Evolutionary conservation across 2,329 filamentous ascomycete genomes (phyloP), one percentile per base, ranked within the genome.

Genomic region (Arthroderma sp.): DNA sequence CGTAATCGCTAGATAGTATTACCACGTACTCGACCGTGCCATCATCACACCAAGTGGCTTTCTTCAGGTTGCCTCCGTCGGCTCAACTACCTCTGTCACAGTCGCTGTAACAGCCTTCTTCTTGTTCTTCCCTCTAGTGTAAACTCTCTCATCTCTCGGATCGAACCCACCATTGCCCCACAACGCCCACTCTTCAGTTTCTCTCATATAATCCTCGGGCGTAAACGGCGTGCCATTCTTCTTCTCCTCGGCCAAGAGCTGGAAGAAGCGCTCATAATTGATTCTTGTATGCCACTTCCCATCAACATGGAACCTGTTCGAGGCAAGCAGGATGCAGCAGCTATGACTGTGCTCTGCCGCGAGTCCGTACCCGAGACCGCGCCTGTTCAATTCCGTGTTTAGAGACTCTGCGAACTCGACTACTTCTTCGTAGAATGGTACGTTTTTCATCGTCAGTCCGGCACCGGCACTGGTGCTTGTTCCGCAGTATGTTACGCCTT

Each of bases 91-190:
- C 11, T 9, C 32, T 34, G 32, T 11, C 11, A 11, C 32, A 9
- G 32, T 11, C 9, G 32, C 32, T 9, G 32, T 11, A 34, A 27
- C 37, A 8, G 37, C 37, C 22, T 38, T 44, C 28, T 43, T 48
- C 49, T 61, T 61, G 40, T 59, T 58, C 38, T 80, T 79, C 1
- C 88, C 87, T 66, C 94, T 95, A 53, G 82, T 76, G 62, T 89
- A 84, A 6, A 95, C 87, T 50, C 89, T 75, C 61, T 83, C 77
- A 64, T 96, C 91, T 40, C 84, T 74, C 0, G 89, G 89, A 66
- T 96, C 86, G 61, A 96, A 96, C 0, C 89, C 91, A 1, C 89
- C 89, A 52, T 88, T 85, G 0, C 89, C 91, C 86, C 87, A 96
- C 11, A 82, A 78, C 6, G 89, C 89, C 91, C 89, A 96, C 59